phyloP scores from a whole-genome alignment of 2,329 filamentous ascomycete species.

The Arachnopeziza araneosa region DNA sequence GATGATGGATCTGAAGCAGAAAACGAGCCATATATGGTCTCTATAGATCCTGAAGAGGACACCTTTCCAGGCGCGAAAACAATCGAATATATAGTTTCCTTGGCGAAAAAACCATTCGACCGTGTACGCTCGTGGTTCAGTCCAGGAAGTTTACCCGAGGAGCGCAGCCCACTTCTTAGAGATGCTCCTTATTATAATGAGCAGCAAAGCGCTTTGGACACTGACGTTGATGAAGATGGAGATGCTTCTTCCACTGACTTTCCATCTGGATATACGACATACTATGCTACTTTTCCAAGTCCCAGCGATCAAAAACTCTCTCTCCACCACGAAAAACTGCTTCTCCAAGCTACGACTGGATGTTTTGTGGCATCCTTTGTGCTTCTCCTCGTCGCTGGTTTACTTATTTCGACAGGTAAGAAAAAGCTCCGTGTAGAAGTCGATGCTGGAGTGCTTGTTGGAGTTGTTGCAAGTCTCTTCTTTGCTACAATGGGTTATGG shows the following conservation, averaged over 20 bases:
- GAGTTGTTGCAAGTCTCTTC: constrained; percentile 60
- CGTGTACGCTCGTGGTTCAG: constrained; percentile 49
- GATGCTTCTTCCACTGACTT: constrained; percentile 46
- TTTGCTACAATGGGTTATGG: constrained; percentile 58
- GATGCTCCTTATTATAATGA: constrained; percentile 19
- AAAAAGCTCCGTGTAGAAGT: constrained; percentile 66
- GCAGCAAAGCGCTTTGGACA: constrained; percentile 25
- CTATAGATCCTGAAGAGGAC: constrained; percentile 63
- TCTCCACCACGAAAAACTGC: constrained; percentile 47
- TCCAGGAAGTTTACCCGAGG: constrained; percentile 20
- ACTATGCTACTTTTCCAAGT: constrained; percentile 49
- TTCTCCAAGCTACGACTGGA: constrained; percentile 48
- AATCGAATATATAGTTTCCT: constrained; percentile 48
- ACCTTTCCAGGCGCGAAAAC: constrained; percentile 49
- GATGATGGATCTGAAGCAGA: constrained; percentile 67
- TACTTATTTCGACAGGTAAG: constrained; percentile 63
- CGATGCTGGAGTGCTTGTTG: constrained; percentile 65
- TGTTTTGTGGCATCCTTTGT: constrained; percentile 55
- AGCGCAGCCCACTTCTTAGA: constrained; percentile 24
- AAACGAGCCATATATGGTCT: constrained; percentile 63
- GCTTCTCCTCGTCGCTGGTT: constrained; percentile 57
- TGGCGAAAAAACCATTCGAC: constrained; percentile 39
- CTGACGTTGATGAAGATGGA: constrained; percentile 43
- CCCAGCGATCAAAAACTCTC: constrained; percentile 45
- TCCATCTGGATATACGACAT: constrained; percentile 47